A percentile compares a stretch with the other conserved stretches of the same genome.
Evolutionary conservation across 2,329 filamentous ascomycete species (phyloP).

Genomic region (Diaporthe citrichinensis): DNA sequence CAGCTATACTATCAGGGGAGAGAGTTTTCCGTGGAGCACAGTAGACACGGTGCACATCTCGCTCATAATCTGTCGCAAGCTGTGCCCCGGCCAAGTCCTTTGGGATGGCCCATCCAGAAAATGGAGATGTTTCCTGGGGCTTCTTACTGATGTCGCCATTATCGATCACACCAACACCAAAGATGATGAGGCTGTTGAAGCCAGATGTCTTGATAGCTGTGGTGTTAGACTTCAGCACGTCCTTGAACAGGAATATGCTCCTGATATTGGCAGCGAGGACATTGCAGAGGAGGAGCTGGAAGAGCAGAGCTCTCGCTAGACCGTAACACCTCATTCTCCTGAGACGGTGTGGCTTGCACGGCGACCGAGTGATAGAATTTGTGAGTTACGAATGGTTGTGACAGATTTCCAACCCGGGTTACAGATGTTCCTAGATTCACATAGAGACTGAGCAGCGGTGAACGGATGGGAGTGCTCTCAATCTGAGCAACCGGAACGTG

Average conservation of each 20-base stretch:
- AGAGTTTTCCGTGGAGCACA: background rate
- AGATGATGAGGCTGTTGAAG: constrained; percentile 60
- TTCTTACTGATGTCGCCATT: constrained; percentile 56
- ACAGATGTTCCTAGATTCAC: background rate
- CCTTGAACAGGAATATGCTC: constrained; percentile 58
- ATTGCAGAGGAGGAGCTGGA: constrained; percentile 17
- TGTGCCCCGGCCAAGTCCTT: background rate
- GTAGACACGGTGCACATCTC: too few relatives aligned
- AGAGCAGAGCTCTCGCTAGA: constrained; percentile 21
- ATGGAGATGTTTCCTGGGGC: background rate
- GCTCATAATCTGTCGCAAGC: background rate
- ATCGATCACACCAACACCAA: constrained; percentile 58
- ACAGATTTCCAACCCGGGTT: background rate
- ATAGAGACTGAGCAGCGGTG: background rate
- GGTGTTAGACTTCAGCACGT: constrained; percentile 61
- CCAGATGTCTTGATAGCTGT: constrained; percentile 56
- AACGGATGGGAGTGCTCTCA: background rate
- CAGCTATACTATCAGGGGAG: background rate
- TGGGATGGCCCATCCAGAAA: background rate
- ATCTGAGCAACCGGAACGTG: background rate
- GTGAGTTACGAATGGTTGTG: background rate
- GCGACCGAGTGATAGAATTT: background rate
- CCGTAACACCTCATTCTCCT: constrained; percentile 2
- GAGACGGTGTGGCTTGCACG: background rate
- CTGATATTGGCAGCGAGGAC: constrained; percentile 38